Conservation (phyloP, 495 filamentous ascomycete genomes). For the Recurvomyces mirabilis region DNA sequence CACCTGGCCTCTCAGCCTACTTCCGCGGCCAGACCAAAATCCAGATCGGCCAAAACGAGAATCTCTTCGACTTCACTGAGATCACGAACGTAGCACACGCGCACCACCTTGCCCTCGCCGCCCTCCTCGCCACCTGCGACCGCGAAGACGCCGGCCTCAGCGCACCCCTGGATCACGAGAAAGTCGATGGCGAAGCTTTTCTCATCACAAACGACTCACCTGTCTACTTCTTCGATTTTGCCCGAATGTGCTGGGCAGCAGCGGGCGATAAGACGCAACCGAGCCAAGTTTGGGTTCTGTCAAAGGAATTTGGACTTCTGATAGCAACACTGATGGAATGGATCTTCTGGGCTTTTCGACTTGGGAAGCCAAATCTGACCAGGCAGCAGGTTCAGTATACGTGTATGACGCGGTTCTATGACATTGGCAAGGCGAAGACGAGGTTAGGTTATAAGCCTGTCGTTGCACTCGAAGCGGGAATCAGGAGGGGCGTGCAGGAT, state of each 20-base stretch:
- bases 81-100: conserved; percentile 68
- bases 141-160: conserved; percentile 35
- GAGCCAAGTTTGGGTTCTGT: conserved; percentile 54
- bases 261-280: conserved; percentile 29
- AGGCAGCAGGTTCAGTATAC: conserved; percentile 61
- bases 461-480: conserved; percentile 62
- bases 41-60: conserved; percentile 80
- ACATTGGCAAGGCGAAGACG: conserved; percentile 70
- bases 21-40: conserved; percentile 54
- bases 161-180: conserved; percentile 57
- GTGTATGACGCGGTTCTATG: conserved; percentile 78
- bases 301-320: conserved; percentile 48
- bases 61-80: conserved; percentile 79
- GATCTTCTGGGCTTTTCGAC: conserved; percentile 41
- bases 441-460: conserved; percentile 66
- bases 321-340: conserved; percentile 62
- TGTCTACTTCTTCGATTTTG: conserved; percentile 93
- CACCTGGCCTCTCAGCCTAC: conserved; percentile 27
- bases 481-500: conserved; percentile 45
- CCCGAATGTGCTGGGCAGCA: conserved; percentile 59
- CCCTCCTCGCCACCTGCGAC: conserved; percentile 51
- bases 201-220: conserved; percentile 88
- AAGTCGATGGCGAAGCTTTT: conserved; percentile 88
- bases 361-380: conserved; percentile 65
- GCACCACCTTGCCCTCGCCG: conserved; percentile 58